Evolutionary conservation across 495 filamentous ascomycete species (phyloP).

Genomic region (Chaetomidium leptoderma): DNA sequence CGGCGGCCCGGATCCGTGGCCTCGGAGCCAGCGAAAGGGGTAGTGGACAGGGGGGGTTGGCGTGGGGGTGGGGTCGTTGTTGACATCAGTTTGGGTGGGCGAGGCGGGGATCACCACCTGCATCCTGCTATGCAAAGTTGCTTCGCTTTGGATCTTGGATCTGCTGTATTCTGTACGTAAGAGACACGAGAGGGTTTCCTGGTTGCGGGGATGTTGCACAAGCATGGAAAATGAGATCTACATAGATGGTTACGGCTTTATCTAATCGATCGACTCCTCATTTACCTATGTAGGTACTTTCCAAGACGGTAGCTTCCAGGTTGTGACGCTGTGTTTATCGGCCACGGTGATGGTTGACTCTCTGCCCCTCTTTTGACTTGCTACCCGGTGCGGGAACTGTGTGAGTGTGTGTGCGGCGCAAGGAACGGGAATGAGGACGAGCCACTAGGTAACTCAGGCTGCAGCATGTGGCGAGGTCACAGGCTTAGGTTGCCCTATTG

Average conservation of each 20-base stretch:
- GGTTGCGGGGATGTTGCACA: conserved; percentile 3
- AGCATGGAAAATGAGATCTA: background rate
- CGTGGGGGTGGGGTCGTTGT: conserved; percentile 13
- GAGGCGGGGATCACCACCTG: conserved; percentile 5
- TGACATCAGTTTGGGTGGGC: background rate
- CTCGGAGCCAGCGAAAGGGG: conserved; percentile 6
- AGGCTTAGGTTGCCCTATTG: conserved; percentile 19
- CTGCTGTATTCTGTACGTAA: background rate
- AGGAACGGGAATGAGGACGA: background rate
- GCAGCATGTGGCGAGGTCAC: background rate
- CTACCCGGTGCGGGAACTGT: no score
- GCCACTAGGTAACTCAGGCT: background rate
- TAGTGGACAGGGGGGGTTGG: background rate
- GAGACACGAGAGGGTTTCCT: background rate
- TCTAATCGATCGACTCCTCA: no score
- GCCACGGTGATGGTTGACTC: background rate
- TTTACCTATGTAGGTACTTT: no score
- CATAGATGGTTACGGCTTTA: no score
- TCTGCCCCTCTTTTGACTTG: background rate
- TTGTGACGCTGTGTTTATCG: no score
- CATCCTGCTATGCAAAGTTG: conserved; percentile 5
- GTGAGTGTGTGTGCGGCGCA: background rate
- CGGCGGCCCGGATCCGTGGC: conserved; percentile 16
- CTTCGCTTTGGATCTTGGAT: conserved; percentile 4
- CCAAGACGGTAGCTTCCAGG: no score